These are phyloP conservation scores for Beauveria australis DNA, from an alignment of 2,329 filamentous ascomycete species.

Conservation along the genomic window DNA sequence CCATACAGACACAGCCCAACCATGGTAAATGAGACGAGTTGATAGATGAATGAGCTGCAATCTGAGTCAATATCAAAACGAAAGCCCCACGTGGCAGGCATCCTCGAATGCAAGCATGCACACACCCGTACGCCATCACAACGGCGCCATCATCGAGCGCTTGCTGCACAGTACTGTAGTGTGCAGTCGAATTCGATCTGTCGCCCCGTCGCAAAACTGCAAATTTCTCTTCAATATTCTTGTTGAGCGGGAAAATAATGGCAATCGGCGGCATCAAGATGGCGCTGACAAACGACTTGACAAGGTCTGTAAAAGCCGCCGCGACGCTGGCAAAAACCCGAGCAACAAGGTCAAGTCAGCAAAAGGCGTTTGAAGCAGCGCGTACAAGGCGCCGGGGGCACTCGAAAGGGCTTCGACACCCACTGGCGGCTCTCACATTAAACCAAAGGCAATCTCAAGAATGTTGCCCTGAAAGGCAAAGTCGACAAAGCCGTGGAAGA, in stretches of 20 bases:
- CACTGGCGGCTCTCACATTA: slow-evolving; percentile 50
- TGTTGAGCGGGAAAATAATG: slow-evolving; percentile 58
- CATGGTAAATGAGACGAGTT: slow-evolving; percentile 56
- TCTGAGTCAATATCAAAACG: background rate
- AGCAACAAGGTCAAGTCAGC: background rate
- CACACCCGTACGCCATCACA: slow-evolving; percentile 61
- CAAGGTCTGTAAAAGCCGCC: slow-evolving; percentile 60
- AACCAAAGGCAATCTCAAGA: slow-evolving; percentile 64
- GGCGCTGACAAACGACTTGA: slow-evolving; percentile 64
- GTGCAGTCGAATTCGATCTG: slow-evolving; percentile 39
- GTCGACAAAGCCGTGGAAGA: slow-evolving; percentile 59
- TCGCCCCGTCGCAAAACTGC: slow-evolving; percentile 53
- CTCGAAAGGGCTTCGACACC: background rate
- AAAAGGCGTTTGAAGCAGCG: background rate
- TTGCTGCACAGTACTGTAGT: slow-evolving; percentile 63
- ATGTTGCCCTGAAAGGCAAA: slow-evolving; percentile 70
- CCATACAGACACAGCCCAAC: slow-evolving; percentile 58
- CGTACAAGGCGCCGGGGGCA: background rate
- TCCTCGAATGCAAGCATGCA: background rate
- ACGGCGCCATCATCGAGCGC: slow-evolving; percentile 64
- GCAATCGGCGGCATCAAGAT: slow-evolving; percentile 63
- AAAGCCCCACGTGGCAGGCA: background rate
- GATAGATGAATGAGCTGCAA: slow-evolving; percentile 50
- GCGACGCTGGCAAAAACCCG: slow-evolving; percentile 40
- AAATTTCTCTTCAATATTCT: slow-evolving; percentile 69